phyloP scores from a whole-genome alignment of 1,139 yeast genomes.

The Wickerhamomyces sp. region DNA sequence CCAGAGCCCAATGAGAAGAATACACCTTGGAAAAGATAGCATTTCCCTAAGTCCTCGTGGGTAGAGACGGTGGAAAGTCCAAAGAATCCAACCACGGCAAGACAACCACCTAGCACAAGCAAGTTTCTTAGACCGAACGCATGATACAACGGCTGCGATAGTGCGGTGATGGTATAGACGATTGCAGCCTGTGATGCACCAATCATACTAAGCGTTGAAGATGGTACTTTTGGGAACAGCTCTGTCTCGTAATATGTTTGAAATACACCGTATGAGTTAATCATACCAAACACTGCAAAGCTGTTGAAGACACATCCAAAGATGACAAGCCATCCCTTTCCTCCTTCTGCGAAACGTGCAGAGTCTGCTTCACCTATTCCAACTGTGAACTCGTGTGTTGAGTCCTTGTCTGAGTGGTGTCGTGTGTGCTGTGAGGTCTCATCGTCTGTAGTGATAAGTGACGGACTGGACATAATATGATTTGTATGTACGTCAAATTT shows the following conservation, averaged over 20 bases:
- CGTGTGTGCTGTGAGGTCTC: too few relatives aligned
- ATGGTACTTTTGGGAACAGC: conserved; percentile 49
- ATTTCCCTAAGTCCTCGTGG: conserved; percentile 53
- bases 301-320: conserved; percentile 43
- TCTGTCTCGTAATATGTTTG: conserved; percentile 46
- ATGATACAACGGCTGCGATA: conserved; percentile 34
- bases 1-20: conserved; percentile 57
- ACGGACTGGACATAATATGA: too few relatives aligned
- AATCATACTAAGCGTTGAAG: conserved; percentile 58
- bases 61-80: conserved; percentile 45
- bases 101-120: conserved; percentile 41
- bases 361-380: conserved; percentile 11
- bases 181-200: conserved; percentile 64
- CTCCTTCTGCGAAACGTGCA: conserved; percentile 46
- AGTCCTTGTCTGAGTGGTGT: too few relatives aligned
- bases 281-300: conserved; percentile 67
- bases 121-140: conserved; percentile 33
- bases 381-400: background rate
- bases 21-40: conserved; percentile 64
- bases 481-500: too few relatives aligned
- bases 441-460: too few relatives aligned
- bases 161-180: conserved; percentile 58
- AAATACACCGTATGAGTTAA: conserved; percentile 60
- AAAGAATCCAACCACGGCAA: conserved; percentile 53
- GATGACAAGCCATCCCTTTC: conserved; percentile 64